phyloP scores from a whole-genome alignment of 768 basidiomycete genomes.

The Collybia sp. region DNA sequence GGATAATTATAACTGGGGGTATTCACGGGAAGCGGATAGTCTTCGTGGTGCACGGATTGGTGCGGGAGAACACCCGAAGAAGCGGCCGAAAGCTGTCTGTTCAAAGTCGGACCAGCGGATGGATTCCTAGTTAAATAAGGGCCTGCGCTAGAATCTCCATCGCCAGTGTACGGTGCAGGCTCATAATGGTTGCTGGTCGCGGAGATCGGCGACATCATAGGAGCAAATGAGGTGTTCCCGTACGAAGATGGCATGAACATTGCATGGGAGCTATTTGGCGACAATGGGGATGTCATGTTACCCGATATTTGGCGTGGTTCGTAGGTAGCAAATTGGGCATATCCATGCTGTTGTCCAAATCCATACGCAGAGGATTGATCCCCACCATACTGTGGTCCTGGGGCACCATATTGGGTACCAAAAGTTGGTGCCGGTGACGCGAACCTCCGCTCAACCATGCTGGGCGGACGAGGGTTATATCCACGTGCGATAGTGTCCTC shows the following conservation, averaged over 20 bases:
- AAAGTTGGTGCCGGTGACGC: constrained; percentile 27
- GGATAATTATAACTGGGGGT: constrained; percentile 8
- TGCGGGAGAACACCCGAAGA: background rate
- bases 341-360: constrained; percentile 9
- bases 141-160: constrained; percentile 10
- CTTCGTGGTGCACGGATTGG: background rate
- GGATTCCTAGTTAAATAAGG: constrained; percentile 14
- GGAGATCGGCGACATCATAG: constrained; percentile 26
- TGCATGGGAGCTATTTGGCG: constrained; percentile 27
- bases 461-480: constrained; percentile 55
- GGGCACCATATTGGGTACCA: constrained; percentile 24
- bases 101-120: constrained; percentile 4
- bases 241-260: constrained; percentile 30
- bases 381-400: constrained; percentile 13
- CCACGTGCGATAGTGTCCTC: constrained; percentile 34
- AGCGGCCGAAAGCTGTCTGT: constrained; percentile 4
- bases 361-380: constrained; percentile 9
- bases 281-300: constrained; percentile 15
- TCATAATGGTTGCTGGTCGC: constrained; percentile 7
- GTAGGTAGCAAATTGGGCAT: constrained; percentile 23
- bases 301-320: constrained; percentile 29
- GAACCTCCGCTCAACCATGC: constrained; percentile 37
- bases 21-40: constrained; percentile 19
- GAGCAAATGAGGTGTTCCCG: constrained; percentile 29
- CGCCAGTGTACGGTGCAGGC: constrained; percentile 8